Evolutionary conservation across 2,329 filamentous ascomycete species (phyloP), one percentile per base, ranked within the genome.

Genomic region (Pseudogymnoascus verrucosus): DNA sequence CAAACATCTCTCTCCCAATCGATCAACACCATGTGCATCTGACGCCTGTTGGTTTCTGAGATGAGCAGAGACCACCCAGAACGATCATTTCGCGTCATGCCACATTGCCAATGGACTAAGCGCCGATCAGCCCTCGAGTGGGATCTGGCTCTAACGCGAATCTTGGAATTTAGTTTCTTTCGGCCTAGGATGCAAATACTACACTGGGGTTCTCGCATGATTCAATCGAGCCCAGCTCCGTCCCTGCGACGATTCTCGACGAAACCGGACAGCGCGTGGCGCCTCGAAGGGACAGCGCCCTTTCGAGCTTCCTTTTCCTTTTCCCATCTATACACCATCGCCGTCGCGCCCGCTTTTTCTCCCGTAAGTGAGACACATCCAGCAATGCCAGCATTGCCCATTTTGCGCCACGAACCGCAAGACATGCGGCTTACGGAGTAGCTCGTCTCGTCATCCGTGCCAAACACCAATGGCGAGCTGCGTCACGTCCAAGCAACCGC

Each of bases 401-500:
- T 16, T 57, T 57, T 57, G 51, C 28, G 51, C 51, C 51, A 57
- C 51, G 51, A 34, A 57, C 51, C 51, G 51, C 51, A 57, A 57
- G 28, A 57, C 51, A 57, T 57, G 51, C 51, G 28, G 51, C 51
- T 57, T 57, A 57, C 28, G 28, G 51, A 19, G 51, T 57, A 57
- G 51, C 51, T 57, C 28, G 51, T 57, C 51, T 57, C 28, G 28
- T 36, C 26, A 57, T 57, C 5, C 51, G 51, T 57, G 51, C 28
- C 51, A 57, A 34, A 57, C 28, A 57, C 51, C 51, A 57, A 57
- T 57, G 51, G 51, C 12, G 51, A 57, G 51, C 51, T 57, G 28
- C 51, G 51, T 28, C 51, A 28, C 51, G 51, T 57, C 51, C 51
- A 57, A 57, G 51, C 51, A 57, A 57, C 51, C 51, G 51, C 51